Percentiles rank a stretch among this genome's conserved stretches.
phyloP scores from a whole-genome alignment of 768 basidiomycete species.

The Tricholoma terreum region DNA sequence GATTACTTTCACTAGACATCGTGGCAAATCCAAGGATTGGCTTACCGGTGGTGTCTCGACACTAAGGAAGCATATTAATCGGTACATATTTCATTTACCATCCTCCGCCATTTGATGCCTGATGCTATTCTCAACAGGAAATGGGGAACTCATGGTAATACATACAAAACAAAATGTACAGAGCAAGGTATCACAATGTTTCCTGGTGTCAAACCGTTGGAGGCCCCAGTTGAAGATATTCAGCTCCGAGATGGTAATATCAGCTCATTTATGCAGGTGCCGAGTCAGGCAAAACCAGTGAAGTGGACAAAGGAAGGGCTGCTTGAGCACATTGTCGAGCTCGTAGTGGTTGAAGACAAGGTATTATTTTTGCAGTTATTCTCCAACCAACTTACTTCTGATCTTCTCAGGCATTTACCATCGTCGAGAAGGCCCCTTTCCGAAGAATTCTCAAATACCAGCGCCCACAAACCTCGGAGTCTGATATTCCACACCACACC shows the following conservation, averaged over 20 bases:
- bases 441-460: no score
- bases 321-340: conserved; percentile 2
- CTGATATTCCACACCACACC: no score
- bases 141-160: conserved; percentile 5
- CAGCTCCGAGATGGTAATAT: background rate
- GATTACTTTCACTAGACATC: background rate
- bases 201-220: background rate
- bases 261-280: background rate
- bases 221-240: background rate
- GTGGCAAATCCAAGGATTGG: no score
- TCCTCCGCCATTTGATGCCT: no score
- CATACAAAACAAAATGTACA: background rate
- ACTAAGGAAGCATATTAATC: no score
- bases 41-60: no score
- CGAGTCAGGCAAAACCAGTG: background rate
- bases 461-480: no score
- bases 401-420: no score
- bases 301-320: conserved; percentile 5
- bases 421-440: no score
- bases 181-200: background rate
- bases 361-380: background rate
- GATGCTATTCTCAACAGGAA: background rate
- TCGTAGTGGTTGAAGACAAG: conserved; percentile 5
- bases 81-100: no score
- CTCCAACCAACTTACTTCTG: no score